A percentile compares a stretch with the other conserved stretches of the same genome.
phyloP scores from a whole-genome alignment of 345 rosid species.

The Eucalyptus paniculata region DNA sequence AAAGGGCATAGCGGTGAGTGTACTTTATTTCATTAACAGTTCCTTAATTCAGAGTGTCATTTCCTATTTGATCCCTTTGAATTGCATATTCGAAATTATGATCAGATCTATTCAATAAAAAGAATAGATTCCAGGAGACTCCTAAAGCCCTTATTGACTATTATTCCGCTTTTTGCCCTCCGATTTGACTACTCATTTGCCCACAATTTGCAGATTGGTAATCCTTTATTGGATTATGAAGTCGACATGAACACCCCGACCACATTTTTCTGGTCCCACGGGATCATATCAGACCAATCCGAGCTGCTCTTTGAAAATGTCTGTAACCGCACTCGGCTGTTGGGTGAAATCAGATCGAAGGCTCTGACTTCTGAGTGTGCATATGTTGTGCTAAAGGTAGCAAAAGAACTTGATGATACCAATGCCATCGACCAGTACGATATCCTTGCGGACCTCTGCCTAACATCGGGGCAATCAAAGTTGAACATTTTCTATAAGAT shows the following conservation, averaged over 20 bases:
- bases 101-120: background rate
- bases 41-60: background rate
- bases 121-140: background rate
- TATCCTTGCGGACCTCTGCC: conserved; percentile 21
- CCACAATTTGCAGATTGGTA: conserved; percentile 13
- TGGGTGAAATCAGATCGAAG: background rate
- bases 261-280: conserved; percentile 27
- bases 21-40: background rate
- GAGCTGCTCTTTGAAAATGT: background rate
- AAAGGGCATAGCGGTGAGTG: conserved; percentile 29
- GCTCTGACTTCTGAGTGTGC: background rate
- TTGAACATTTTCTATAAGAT: background rate
- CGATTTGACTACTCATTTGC: background rate
- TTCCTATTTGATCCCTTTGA: background rate
- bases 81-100: background rate
- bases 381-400: background rate
- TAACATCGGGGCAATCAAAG: conserved; percentile 4
- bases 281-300: conserved; percentile 27
- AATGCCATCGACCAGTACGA: conserved; percentile 4
- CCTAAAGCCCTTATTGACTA: background rate
- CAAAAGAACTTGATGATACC: background rate
- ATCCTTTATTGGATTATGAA: conserved; percentile 23
- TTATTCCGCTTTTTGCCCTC: background rate
- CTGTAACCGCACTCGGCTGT: conserved; percentile 7
- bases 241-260: conserved; percentile 5